phyloP scores from a whole-genome alignment of 2,329 filamentous ascomycete species.

The Monosporascus sp. region DNA sequence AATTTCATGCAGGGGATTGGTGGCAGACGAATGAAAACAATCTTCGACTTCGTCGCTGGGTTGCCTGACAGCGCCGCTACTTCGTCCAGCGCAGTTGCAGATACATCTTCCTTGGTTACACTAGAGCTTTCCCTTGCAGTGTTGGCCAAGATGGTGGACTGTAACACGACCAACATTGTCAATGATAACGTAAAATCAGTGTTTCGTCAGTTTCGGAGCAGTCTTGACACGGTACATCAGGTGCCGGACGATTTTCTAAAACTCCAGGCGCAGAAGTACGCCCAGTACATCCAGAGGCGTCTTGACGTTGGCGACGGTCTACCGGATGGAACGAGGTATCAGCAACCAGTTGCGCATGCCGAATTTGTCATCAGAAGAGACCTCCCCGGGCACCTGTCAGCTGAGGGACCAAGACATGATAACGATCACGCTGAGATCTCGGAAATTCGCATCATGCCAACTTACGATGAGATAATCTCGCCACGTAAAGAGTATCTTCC shows the following conservation, averaged over 20 bases:
- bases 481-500: slow-evolving; percentile 39
- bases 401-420: slow-evolving; percentile 36
- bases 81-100: slow-evolving; percentile 1
- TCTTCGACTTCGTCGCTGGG: slow-evolving; percentile 27
- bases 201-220: slow-evolving; percentile 5
- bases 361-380: slow-evolving; percentile 27
- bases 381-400: slow-evolving; percentile 29
- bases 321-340: slow-evolving; percentile 1
- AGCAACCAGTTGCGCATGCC: slow-evolving; percentile 12
- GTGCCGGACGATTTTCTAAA: slow-evolving; percentile 18
- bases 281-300: slow-evolving; percentile 27
- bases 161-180: slow-evolving; percentile 30
- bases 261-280: slow-evolving; percentile 25
- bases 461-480: slow-evolving; percentile 40
- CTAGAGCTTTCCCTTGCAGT: slow-evolving; percentile 27
- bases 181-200: slow-evolving; percentile 20
- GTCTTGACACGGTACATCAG: slow-evolving; percentile 2
- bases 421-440: slow-evolving; percentile 44
- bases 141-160: slow-evolving; percentile 31
- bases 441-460: slow-evolving; percentile 45
- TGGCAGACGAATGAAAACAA: slow-evolving; percentile 22
- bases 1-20: slow-evolving; percentile 31
- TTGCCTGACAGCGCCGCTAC: slow-evolving; percentile 16
- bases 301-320: slow-evolving; percentile 25
- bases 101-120: slow-evolving; percentile 12